phyloP scores from a whole-genome alignment of 106 monocot species.

The Dendrobium nobile region DNA sequence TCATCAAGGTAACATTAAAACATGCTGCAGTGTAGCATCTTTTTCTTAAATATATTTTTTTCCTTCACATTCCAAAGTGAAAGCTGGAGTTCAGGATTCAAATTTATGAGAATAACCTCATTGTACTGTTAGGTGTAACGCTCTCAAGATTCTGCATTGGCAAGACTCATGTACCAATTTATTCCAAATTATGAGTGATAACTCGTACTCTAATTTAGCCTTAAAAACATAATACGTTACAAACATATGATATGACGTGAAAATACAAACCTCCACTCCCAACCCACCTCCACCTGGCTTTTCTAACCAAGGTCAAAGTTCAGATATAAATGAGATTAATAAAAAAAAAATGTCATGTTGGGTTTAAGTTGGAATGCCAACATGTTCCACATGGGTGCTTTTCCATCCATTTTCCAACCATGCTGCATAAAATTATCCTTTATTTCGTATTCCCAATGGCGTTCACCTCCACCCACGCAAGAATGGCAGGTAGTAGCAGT shows the following conservation, averaged over 20 bases:
- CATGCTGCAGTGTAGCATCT: neutral
- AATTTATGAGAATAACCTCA: neutral
- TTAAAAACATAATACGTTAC: no score
- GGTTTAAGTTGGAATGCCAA: neutral
- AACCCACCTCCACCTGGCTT: no score
- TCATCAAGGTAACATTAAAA: neutral
- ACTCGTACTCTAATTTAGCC: no score
- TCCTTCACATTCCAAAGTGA: neutral
- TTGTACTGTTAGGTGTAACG: neutral
- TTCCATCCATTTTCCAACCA: neutral
- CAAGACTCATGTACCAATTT: neutral
- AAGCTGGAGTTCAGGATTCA: neutral
- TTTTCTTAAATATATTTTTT: neutral
- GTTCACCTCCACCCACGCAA: neutral
- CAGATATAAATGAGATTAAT: no score
- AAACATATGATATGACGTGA: no score
- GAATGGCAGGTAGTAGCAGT: no score
- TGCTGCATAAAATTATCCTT: neutral
- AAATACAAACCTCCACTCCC: no score
- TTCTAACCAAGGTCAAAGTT: no score
- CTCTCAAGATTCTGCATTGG: neutral
- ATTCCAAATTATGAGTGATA: neutral
- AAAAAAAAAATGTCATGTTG: no score
- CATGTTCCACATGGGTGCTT: neutral
- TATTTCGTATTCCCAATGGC: neutral